A percentile compares a stretch with the other conserved stretches of the same genome.
Evolutionary conservation across 1,284 basidiomycete genomes (phyloP).

Genomic region (Rhodofomes roseus): DNA sequence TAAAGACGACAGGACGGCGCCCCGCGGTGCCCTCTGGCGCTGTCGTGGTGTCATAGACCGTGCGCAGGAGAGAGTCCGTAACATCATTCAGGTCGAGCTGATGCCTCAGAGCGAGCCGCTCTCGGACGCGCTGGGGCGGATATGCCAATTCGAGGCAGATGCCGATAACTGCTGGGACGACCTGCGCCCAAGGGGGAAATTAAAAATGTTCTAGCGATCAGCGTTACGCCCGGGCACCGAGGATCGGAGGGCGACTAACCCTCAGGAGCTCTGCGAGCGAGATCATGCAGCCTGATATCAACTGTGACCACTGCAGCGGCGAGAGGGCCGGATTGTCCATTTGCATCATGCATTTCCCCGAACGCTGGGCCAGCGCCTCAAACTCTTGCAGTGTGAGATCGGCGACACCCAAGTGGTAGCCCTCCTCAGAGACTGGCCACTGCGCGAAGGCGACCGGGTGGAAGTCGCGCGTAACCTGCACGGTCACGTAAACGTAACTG

Average conservation of each 20-base stretch:
- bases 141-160: slow-evolving; percentile 81
- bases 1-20: slow-evolving; percentile 79
- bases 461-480: slow-evolving; percentile 91
- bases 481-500: slow-evolving; percentile 79
- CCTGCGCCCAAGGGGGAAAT: slow-evolving; percentile 36
- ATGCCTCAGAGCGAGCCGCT: slow-evolving; percentile 43
- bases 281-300: slow-evolving; percentile 57
- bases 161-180: slow-evolving; percentile 70
- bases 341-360: slow-evolving; percentile 41
- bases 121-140: slow-evolving; percentile 43
- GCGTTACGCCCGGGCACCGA: slow-evolving; percentile 4
- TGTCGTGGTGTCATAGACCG: slow-evolving; percentile 69
- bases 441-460: slow-evolving; percentile 81
- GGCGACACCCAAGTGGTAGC: slow-evolving; percentile 77
- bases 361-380: slow-evolving; percentile 53
- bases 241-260: slow-evolving; percentile 38
- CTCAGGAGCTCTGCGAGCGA: slow-evolving; percentile 71
- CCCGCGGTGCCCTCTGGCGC: slow-evolving; percentile 44
- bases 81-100: slow-evolving; percentile 73
- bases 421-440: slow-evolving; percentile 69
- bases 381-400: slow-evolving; percentile 86
- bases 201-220: slow-evolving; percentile 4
- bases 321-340: slow-evolving; percentile 28
- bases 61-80: slow-evolving; percentile 79
- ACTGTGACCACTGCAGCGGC: slow-evolving; percentile 53